Conservation (phyloP, 371 early-diverging fungal species). For the Coemansia sp. region DNA sequence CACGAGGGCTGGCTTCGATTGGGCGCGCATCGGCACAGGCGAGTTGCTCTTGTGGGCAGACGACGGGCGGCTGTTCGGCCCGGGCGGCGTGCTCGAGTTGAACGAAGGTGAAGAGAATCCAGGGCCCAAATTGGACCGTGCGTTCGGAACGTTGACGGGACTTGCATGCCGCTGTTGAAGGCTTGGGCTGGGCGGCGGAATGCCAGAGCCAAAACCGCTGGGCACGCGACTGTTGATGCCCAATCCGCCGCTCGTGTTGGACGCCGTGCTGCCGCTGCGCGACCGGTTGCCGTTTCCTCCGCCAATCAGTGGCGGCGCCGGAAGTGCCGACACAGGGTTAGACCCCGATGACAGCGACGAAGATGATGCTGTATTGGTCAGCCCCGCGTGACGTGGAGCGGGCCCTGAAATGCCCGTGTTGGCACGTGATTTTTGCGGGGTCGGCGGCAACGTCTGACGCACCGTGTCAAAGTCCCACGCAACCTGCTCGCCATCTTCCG, state of each 20-base stretch:
- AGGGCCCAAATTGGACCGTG: constrained; percentile 36
- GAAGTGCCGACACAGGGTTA: constrained; percentile 40
- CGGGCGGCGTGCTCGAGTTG: constrained; percentile 32
- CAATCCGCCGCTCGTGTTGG: constrained; percentile 28
- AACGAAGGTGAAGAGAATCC: constrained; percentile 1
- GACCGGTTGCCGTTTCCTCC: constrained; percentile 39
- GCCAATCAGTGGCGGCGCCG: constrained; percentile 44
- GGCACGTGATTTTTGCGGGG: constrained; percentile 29
- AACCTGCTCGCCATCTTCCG: constrained; percentile 38
- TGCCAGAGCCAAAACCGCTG: constrained; percentile 35
- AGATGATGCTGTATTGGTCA: constrained; percentile 11
- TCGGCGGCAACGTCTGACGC: constrained; percentile 44
- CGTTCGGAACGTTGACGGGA: constrained; percentile 24
- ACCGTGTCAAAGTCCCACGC: constrained; percentile 51
- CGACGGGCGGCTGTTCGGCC: constrained; percentile 41
- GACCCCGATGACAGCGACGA: constrained; percentile 18
- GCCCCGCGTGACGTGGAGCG: constrained; percentile 1
- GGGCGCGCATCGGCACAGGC: constrained; percentile 29
- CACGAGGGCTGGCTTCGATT: constrained; percentile 15
- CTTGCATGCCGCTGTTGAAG: constrained; percentile 45
- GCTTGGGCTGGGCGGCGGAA: constrained; percentile 48
- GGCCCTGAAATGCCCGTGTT: not conserved
- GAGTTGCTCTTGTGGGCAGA: constrained; percentile 40
- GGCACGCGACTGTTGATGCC: constrained; percentile 31
- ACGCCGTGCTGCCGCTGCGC: constrained; percentile 51